These are phyloP conservation scores for Talaromyces ruber DNA, from an alignment of 495 filamentous ascomycete genomes.

Conservation along the genomic window DNA sequence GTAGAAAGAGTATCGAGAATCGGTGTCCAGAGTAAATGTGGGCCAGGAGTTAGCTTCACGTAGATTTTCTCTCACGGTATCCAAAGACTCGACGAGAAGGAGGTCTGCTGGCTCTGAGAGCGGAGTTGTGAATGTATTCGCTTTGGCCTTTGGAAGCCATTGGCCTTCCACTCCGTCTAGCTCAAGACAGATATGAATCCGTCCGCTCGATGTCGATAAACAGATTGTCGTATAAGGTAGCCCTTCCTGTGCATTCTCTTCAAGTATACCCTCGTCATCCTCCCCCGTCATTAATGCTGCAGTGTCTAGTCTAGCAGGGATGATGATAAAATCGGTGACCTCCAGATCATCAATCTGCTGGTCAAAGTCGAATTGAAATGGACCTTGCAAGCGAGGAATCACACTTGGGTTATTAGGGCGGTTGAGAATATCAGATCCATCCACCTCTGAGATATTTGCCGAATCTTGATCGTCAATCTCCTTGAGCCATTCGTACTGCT, in stretches of 20 bases:
- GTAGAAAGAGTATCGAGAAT: conserved; percentile 70
- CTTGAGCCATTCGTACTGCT: conserved; percentile 74
- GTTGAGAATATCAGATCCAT: conserved; percentile 49
- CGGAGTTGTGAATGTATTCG: conserved; percentile 30
- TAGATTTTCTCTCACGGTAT: conserved; percentile 49
- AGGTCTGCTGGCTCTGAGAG: conserved; percentile 34
- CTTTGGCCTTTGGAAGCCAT: conserved; percentile 64
- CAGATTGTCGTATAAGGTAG: conserved; percentile 67
- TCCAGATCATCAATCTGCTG: conserved; percentile 63
- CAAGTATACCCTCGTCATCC: conserved; percentile 36
- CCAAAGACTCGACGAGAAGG: conserved; percentile 45
- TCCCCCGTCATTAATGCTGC: conserved; percentile 46
- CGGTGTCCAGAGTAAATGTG: conserved; percentile 62
- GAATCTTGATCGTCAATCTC: conserved; percentile 63
- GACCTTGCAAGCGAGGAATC: conserved; percentile 76
- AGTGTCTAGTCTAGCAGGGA: conserved; percentile 41
- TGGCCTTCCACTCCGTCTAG: conserved; percentile 72
- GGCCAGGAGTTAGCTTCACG: conserved; percentile 51
- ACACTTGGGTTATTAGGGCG: conserved; percentile 63
- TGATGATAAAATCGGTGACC: conserved; percentile 52
- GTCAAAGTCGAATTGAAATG: conserved; percentile 62
- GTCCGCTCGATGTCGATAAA: conserved; percentile 61
- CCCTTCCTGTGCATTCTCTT: conserved; percentile 51
- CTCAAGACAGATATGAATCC: conserved; percentile 72
- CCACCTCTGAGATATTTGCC: conserved; percentile 35